These are phyloP conservation scores for Talaromyces sp. DNA, from an alignment of 2,329 filamentous ascomycete genomes.

Conservation along the genomic window DNA sequence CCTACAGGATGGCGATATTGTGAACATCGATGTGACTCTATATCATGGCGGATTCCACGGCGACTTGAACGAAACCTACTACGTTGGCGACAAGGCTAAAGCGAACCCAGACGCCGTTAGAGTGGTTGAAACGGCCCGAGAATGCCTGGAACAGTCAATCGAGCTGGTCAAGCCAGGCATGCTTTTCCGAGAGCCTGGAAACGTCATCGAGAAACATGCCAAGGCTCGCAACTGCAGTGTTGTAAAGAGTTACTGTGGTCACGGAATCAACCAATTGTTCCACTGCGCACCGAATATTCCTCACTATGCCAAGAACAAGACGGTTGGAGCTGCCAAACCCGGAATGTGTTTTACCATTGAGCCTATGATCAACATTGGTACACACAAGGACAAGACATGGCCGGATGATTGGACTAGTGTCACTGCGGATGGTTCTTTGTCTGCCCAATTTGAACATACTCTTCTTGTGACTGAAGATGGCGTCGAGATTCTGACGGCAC, in stretches of 20 bases:
- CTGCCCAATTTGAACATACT: constrained; percentile 93
- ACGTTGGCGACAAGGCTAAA: constrained; percentile 84
- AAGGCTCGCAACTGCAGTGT: constrained; percentile 84
- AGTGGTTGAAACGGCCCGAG: constrained; percentile 84
- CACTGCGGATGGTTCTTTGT: constrained; percentile 82
- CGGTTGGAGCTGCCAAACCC: constrained; percentile 86
- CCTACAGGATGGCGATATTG: constrained; percentile 86
- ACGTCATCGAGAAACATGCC: constrained; percentile 91
- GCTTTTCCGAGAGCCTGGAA: constrained; percentile 88
- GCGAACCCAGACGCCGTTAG: constrained; percentile 83
- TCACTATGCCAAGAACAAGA: constrained; percentile 98
- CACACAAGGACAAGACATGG: constrained; percentile 91
- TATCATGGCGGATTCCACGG: constrained; percentile 95
- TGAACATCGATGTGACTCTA: constrained; percentile 94
- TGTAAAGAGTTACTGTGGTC: constrained; percentile 93
- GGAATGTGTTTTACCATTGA: constrained; percentile 99
- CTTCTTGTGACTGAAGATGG: constrained; percentile 79
- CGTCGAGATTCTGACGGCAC: constrained; percentile 76
- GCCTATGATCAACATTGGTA: constrained; percentile 94
- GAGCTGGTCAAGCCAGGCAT: constrained; percentile 90
- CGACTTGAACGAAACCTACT: constrained; percentile 98
- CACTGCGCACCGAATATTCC: constrained; percentile 92
- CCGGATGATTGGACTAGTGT: constrained; percentile 98
- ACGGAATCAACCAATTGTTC: constrained; percentile 92
- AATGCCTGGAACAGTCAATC: constrained; percentile 88